Evolutionary conservation across 345 rosid genomes (phyloP).

Genomic region (Hibiscus tridactylites): DNA sequence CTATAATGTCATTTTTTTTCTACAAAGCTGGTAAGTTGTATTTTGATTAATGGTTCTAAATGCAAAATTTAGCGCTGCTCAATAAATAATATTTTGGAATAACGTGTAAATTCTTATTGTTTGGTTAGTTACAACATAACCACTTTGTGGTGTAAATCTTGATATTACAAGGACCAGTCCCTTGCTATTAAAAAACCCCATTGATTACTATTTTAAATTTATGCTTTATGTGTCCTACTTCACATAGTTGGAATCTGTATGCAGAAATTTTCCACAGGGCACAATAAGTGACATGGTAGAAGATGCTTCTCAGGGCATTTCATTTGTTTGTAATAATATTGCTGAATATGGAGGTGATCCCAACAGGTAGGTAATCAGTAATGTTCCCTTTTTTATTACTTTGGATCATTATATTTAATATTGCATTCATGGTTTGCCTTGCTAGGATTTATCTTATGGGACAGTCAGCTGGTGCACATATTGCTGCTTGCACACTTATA

Average conservation of each 20-base stretch:
- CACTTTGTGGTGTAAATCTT: not conserved
- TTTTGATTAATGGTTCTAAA: not conserved
- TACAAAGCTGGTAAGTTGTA: not conserved
- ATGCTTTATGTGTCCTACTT: not conserved
- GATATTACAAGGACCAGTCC: not conserved
- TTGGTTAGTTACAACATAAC: not conserved
- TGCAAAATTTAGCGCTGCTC: not conserved
- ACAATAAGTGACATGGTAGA: conserved; percentile 87
- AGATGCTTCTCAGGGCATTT: conserved; percentile 89
- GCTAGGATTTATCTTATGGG: conserved; percentile 89
- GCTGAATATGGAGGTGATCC: conserved; percentile 94
- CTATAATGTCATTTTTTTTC: not conserved
- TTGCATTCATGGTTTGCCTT: conserved; percentile 10
- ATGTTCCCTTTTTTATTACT: not conserved
- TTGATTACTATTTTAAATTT: not conserved
- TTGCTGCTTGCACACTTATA: conserved; percentile 78
- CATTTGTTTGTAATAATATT: conserved; percentile 72
- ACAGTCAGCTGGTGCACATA: conserved; percentile 98
- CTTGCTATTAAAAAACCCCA: not conserved
- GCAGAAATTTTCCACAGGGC: conserved; percentile 96
- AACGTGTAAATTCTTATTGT: not conserved
- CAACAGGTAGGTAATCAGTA: conserved; percentile 39
- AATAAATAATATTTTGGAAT: not conserved
- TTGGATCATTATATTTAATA: conserved; percentile 4
- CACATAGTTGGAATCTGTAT: conserved; percentile 9